Conservation (phyloP, 176 grass and related monocot genomes). For the Paspalum notatum region DNA sequence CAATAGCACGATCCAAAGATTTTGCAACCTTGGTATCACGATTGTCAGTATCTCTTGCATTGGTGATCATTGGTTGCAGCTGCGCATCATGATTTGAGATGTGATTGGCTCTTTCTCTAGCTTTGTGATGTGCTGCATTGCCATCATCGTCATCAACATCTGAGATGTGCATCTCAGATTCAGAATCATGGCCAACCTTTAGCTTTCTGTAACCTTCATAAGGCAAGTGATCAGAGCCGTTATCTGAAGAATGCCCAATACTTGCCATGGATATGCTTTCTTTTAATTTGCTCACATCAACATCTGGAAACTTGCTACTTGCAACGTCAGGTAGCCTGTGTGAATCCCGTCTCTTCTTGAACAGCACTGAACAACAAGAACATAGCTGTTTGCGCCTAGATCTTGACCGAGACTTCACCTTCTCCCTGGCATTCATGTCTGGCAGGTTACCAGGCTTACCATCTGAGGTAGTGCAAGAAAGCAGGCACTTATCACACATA, state of each 20-base stretch:
- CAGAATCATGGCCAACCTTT: slow-evolving; percentile 57
- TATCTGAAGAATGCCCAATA: slow-evolving; percentile 44
- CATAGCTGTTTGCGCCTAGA: slow-evolving; percentile 34
- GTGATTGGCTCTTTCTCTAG: slow-evolving; percentile 18
- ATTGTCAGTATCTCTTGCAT: neutral
- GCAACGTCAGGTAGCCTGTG: slow-evolving; percentile 24
- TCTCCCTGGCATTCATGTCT: slow-evolving; percentile 38
- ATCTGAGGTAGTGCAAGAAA: slow-evolving; percentile 46
- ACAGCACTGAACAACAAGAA: slow-evolving; percentile 61
- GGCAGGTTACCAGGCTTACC: slow-evolving; percentile 29
- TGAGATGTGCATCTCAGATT: slow-evolving; percentile 49
- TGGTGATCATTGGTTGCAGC: slow-evolving; percentile 39
- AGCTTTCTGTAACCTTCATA: slow-evolving; percentile 60
- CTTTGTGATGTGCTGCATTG: slow-evolving; percentile 13
- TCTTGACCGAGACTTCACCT: slow-evolving; percentile 1
- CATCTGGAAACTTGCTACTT: slow-evolving; percentile 24
- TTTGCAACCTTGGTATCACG: neutral
- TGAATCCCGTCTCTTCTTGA: slow-evolving; percentile 39
- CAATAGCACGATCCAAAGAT: slow-evolving; percentile 38
- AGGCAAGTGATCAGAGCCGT: slow-evolving; percentile 37
- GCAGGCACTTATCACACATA: slow-evolving; percentile 62
- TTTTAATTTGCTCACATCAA: slow-evolving; percentile 35
- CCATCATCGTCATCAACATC: slow-evolving; percentile 34
- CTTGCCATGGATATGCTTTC: slow-evolving; percentile 35
- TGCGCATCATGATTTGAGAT: slow-evolving; percentile 29